Conservation (phyloP, 306 rosid species). For the Canavalia gladiata region DNA sequence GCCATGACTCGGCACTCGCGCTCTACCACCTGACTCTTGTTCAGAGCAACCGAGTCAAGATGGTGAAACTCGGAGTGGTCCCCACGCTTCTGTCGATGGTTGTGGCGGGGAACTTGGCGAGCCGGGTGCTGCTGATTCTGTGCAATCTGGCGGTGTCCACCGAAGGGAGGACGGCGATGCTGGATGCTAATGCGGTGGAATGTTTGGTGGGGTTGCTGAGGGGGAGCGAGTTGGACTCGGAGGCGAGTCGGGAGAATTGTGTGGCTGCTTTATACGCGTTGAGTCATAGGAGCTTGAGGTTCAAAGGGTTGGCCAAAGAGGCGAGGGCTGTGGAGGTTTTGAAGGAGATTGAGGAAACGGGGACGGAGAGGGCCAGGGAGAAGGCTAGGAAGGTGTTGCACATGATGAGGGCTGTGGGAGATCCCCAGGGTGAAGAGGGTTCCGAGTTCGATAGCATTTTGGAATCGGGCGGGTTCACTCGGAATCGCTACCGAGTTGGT, state of each 20-base stretch:
- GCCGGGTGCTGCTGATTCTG: conserved; percentile 70
- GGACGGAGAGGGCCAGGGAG: conserved; percentile 84
- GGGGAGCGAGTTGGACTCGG: conserved; percentile 65
- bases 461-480: conserved; percentile 52
- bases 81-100: conserved; percentile 64
- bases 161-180: conserved; percentile 86
- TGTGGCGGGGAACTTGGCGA: conserved; percentile 55
- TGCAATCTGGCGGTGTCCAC: conserved; percentile 72
- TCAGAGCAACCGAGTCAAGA: conserved; percentile 84
- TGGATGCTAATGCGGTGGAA: conserved; percentile 82
- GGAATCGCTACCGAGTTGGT: conserved; percentile 56
- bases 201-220: conserved; percentile 67
- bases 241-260: conserved; percentile 83
- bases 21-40: conserved; percentile 77
- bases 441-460: conserved; percentile 39
- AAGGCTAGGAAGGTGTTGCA: conserved; percentile 78
- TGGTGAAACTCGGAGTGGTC: conserved; percentile 76
- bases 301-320: conserved; percentile 83
- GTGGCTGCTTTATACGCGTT: conserved; percentile 80
- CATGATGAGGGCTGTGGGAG: conserved; percentile 66
- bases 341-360: conserved; percentile 74
- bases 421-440: conserved; percentile 50
- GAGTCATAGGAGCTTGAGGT: conserved; percentile 87
- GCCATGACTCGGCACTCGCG: conserved; percentile 85
- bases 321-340: conserved; percentile 82